Evolutionary conservation across 352 stramenopile species (phyloP), one percentile per base, ranked within the genome.

Genomic region (Peronospora belbahrii): DNA sequence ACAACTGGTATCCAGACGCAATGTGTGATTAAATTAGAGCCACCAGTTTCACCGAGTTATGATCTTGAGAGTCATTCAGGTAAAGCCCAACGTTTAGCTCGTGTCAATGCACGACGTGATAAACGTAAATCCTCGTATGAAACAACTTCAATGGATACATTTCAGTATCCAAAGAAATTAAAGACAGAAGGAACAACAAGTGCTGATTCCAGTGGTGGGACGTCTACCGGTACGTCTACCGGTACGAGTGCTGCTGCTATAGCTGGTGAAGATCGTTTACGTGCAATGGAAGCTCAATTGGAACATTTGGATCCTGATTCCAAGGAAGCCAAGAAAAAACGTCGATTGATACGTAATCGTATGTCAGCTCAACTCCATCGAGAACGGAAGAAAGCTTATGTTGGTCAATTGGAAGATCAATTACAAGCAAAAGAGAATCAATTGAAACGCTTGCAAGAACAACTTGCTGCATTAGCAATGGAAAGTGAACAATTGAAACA

Each of bases 291-390:
- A 42, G 70, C 78, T 22, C 82, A 93, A 51, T 61, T 93, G 13
- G 74, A 90, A 52, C 81, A 75, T 38, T 57, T 93, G 34, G 79
- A 93, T 39, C 77, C 82, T 6, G 82, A 93, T 53, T 93, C 82
- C 45, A 93, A 93, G 46, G 82, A 93, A 46, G 79, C 82, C 42
- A 93, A 93, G 73, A 93, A 93, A 68, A 93, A 93, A 63, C 78
- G 82, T 15, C 76, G 82, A 4, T 50, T 93, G 4, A 93, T 93
- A 33, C 82, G 82, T 34, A 93, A 93, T 53, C 82, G 82, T 64
- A 93, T 93, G 82, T 90, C 78, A 43, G 82, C 82, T 13, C 82
- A 93, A 49, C 70, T 93, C 25, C 82, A 93, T 48, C 78, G 82
- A 18, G 82, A 93, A 48, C 82, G 82, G 47, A 93, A 93, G 62